These are phyloP conservation scores for Huntiella omanensis DNA, from an alignment of 2,329 filamentous ascomycete species.

Conservation along the genomic window DNA sequence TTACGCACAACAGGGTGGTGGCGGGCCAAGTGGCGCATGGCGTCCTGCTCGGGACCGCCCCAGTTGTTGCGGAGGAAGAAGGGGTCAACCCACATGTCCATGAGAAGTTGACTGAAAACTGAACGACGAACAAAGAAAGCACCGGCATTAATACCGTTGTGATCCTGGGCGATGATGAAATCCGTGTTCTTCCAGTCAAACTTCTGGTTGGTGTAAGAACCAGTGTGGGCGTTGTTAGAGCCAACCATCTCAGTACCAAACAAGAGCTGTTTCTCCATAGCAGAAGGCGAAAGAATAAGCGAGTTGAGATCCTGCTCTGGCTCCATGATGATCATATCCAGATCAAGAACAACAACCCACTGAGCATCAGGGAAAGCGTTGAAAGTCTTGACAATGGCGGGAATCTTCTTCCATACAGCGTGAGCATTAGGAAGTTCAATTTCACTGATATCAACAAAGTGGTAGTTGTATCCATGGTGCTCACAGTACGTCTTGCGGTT, in stretches of 20 bases:
- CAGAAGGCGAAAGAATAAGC: constrained; percentile 10
- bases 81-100: constrained; percentile 11
- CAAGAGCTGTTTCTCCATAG: constrained; percentile 8
- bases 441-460: constrained; percentile 11
- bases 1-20: constrained; percentile 11
- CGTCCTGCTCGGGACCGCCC: constrained; percentile 9
- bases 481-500: constrained; percentile 11
- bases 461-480: constrained; percentile 11
- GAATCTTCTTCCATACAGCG: constrained; percentile 11
- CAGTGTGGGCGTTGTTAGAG: constrained; percentile 4
- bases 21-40: constrained; percentile 9
- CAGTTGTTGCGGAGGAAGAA: constrained; percentile 11
- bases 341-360: constrained; percentile 10
- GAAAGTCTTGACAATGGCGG: constrained; percentile 10
- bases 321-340: constrained; percentile 11
- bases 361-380: constrained; percentile 10
- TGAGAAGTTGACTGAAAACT: constrained; percentile 8
- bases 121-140: constrained; percentile 10
- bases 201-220: constrained; percentile 6
- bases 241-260: constrained; percentile 8
- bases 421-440: constrained; percentile 9
- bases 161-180: constrained; percentile 10
- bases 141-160: constrained; percentile 12
- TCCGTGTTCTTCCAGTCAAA: constrained; percentile 11
- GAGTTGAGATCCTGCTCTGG: constrained; percentile 9